Base-by-base conservation (phyloP, 495 filamentous ascomycete species). In the Penicillium crystallinum region DNA sequence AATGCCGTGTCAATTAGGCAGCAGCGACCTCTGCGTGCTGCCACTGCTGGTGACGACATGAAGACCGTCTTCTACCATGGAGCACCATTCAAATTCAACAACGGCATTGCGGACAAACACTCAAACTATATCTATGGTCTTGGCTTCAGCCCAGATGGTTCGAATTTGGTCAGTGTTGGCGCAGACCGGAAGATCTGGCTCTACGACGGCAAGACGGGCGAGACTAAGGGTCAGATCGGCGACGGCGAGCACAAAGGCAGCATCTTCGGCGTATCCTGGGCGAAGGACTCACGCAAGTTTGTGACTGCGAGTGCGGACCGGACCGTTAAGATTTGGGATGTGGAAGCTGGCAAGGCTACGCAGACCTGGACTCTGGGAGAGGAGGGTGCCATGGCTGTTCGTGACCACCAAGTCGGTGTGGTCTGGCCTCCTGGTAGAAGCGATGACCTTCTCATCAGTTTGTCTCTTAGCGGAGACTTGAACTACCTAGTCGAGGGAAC, bases 171-270 rank as follows among this genome's bases (percentile, higher is more conserved):
- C 37, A 96, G 87, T 55, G 92, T 97, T 35, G 91, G 93, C 31
- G 87, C 85, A 15, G 93, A 98, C 66, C 78, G 84, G 38, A 82
- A 84, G 67, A 96, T 98, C 47, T 93, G 91, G 76, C 73, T 97
- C 2, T 98, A 96, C 64, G 91, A 95, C 60, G 93, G 95, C 35
- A 95, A 93, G 75, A 92, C 90, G 1, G 93, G 93, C 3, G 92
- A 95, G 60, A 74, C 84, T 7, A 87, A 82, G 49, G 80, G 69
- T 43, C 78, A 89, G 53, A 82, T 98, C 56, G 88, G 88, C 17
- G 88, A 91, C 55, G 89, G 85, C 6, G 83, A 81, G 41, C 93
- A 98, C 65, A 92, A 85, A 9, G 93, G 93, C 6, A 95, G 90
- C 55, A 91, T 98, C 41, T 95, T 97, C 56, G 84, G 84, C 14